Evolutionary conservation across 2,329 filamentous ascomycete species (phyloP).

Genomic region (Fusarium xylarioides): DNA sequence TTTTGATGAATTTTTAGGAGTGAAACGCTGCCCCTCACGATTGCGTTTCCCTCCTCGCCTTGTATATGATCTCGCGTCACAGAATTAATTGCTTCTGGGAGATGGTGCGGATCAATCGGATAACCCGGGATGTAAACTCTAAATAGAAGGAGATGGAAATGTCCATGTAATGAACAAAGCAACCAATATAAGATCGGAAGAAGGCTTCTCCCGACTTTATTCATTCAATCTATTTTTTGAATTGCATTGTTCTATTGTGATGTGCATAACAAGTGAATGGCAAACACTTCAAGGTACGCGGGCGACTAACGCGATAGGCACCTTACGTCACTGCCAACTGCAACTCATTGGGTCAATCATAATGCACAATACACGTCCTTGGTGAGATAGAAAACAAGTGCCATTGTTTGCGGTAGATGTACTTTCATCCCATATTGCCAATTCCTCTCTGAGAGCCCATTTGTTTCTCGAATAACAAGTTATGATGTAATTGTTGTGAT

Average conservation of each 20-base stretch:
- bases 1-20: neutral
- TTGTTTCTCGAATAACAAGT: neutral
- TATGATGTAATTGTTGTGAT: neutral
- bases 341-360: neutral
- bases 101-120: conserved; percentile 7
- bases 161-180: neutral
- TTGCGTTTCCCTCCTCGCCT: neutral
- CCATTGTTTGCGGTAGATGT: neutral
- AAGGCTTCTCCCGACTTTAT: neutral
- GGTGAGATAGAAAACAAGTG: neutral
- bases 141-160: neutral
- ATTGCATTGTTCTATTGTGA: neutral
- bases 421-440: neutral
- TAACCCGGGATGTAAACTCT: neutral
- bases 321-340: neutral
- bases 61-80: neutral
- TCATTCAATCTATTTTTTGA: neutral
- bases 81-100: conserved; percentile 35
- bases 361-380: neutral
- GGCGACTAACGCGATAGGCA: neutral
- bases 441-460: neutral
- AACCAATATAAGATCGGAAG: neutral
- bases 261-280: neutral
- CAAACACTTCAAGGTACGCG: neutral
- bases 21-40: neutral